These are phyloP conservation scores for Epichloe sp. DNA, from an alignment of 2,329 filamentous ascomycete species.

Conservation along the genomic window DNA sequence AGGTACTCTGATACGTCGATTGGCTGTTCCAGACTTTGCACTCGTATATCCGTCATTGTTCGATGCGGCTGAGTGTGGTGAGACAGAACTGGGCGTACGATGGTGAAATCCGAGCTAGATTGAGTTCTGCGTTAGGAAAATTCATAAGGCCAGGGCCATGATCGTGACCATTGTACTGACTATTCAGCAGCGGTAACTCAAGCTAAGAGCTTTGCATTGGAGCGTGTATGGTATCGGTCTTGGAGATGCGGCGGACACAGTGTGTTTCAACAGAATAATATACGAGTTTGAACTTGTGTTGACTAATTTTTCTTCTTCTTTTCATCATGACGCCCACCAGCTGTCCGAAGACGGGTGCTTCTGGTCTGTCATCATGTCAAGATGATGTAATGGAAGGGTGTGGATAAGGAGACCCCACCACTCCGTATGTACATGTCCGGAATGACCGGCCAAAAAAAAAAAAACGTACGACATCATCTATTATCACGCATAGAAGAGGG, in stretches of 20 bases:
- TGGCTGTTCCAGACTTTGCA: conserved; percentile 31
- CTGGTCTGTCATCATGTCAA: background rate
- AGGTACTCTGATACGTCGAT: conserved; percentile 55
- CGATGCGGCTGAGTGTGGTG: background rate
- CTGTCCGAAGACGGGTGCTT: background rate
- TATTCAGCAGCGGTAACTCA: no score
- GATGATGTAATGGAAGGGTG: conserved; percentile 8
- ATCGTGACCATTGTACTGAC: no score
- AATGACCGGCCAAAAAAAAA: background rate
- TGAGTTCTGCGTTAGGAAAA: background rate
- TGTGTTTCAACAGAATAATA: no score
- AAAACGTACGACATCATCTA: background rate
- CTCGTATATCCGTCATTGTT: conserved; percentile 25
- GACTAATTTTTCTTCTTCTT: no score
- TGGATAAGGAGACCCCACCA: background rate
- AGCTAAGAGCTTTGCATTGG: no score
- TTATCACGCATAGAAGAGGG: background rate
- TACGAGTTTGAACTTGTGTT: no score
- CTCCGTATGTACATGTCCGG: no score
- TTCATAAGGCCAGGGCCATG: background rate
- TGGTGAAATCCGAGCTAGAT: background rate
- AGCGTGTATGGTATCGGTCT: no score
- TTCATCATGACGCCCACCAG: background rate
- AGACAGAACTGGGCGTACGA: background rate
- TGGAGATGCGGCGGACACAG: no score